These are phyloP conservation scores for Asterochloris sp. DNA, from an alignment of 139 green algal genomes.

Conservation along the genomic window DNA sequence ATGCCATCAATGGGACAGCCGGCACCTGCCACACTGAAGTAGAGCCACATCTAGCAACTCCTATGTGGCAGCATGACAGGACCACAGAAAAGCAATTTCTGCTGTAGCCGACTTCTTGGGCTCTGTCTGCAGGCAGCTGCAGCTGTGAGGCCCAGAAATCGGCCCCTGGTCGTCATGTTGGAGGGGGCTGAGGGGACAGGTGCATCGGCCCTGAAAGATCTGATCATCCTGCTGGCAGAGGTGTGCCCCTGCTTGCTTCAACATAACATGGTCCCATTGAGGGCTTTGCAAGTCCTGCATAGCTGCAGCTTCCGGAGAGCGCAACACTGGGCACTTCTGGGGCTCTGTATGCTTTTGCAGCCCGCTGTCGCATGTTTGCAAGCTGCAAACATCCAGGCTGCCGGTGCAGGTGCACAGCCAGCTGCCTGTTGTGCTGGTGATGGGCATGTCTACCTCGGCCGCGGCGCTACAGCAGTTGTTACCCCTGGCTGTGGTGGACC, in stretches of 20 bases:
- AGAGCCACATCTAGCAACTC: too few species aligned
- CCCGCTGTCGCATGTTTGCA: not conserved
- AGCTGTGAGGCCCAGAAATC: not conserved
- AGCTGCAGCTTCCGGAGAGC: not conserved
- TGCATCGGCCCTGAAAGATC: slow-evolving; percentile 25
- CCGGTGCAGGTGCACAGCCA: slow-evolving; percentile 14
- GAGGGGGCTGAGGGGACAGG: slow-evolving; percentile 38
- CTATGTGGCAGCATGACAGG: too few species aligned
- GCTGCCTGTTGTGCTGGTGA: slow-evolving; percentile 40
- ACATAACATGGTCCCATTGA: not conserved
- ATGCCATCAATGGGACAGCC: too few species aligned
- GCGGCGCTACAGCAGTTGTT: slow-evolving; percentile 34
- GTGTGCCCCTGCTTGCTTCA: slow-evolving; percentile 7
- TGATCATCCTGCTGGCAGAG: slow-evolving; percentile 40
- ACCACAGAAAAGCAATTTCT: too few species aligned
- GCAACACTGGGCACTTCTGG: not conserved
- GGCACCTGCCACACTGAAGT: too few species aligned
- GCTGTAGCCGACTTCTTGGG: too few species aligned
- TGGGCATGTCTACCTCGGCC: slow-evolving; percentile 43
- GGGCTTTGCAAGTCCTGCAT: not conserved
- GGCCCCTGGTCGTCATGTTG: slow-evolving; percentile 50
- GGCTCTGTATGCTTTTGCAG: not conserved
- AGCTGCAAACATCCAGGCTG: not conserved
- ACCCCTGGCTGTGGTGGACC: slow-evolving; percentile 14
- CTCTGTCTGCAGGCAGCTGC: not conserved